These are phyloP conservation scores for Puccinia coronata DNA, from an alignment of 1,284 basidiomycete species.

Conservation along the genomic window DNA sequence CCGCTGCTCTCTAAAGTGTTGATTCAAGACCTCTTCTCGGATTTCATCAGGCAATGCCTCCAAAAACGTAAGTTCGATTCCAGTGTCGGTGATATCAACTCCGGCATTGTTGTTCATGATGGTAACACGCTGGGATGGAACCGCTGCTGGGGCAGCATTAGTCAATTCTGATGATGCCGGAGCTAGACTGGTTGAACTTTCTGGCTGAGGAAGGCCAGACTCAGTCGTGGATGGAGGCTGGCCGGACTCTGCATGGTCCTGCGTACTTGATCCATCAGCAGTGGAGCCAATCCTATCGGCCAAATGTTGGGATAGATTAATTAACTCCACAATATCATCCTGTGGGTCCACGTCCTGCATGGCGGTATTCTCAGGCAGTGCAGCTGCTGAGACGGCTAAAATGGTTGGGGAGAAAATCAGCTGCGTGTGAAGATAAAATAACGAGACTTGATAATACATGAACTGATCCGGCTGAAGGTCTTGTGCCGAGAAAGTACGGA, in stretches of 20 bases:
- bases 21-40: slow-evolving; percentile 96
- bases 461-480: slow-evolving; percentile 86
- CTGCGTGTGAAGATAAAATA: too few species aligned
- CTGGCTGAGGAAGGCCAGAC: slow-evolving; percentile 55
- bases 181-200: too few species aligned
- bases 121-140: slow-evolving; percentile 71
- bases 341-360: too few species aligned
- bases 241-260: slow-evolving; percentile 52
- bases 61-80: slow-evolving; percentile 96
- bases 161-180: too few species aligned
- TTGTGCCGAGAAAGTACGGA: slow-evolving; percentile 96
- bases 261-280: slow-evolving; percentile 52
- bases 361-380: too few species aligned
- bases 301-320: slow-evolving; percentile 54
- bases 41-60: slow-evolving; percentile 98
- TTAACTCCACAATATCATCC: slow-evolving; percentile 53
- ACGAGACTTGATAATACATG: slow-evolving; percentile 57
- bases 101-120: slow-evolving; percentile 85
- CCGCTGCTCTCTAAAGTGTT: slow-evolving; percentile 80
- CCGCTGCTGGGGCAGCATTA: too few species aligned
- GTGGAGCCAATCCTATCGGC: slow-evolving; percentile 56
- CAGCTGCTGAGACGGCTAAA: too few species aligned
- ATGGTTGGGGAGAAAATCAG: too few species aligned
- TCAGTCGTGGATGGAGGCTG: slow-evolving; percentile 52
- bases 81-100: slow-evolving; percentile 98